These are phyloP conservation scores for Trematosphaeria pertusa DNA, from an alignment of 2,329 filamentous ascomycete genomes.

Conservation along the genomic window DNA sequence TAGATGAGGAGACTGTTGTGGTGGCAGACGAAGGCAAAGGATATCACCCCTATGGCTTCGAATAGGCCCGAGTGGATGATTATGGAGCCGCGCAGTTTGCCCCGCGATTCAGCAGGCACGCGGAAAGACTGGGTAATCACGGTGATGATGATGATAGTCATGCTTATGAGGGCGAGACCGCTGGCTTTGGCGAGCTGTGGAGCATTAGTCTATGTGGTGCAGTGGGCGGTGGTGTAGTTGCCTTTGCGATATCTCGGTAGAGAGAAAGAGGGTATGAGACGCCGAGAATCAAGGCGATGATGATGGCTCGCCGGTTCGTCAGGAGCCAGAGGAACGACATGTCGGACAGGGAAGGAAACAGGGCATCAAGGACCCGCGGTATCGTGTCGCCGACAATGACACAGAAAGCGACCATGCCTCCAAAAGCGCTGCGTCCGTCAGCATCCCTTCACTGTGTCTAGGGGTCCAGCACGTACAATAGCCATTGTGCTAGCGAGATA, in stretches of 20 bases:
- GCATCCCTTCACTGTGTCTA: slow-evolving; percentile 4
- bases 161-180: slow-evolving; percentile 89
- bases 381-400: slow-evolving; percentile 98
- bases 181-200: slow-evolving; percentile 90
- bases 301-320: slow-evolving; percentile 81
- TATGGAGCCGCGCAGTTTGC: slow-evolving; percentile 72
- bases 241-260: slow-evolving; percentile 95
- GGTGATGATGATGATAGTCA: slow-evolving; percentile 87
- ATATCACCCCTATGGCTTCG: slow-evolving; percentile 96
- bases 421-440: slow-evolving; percentile 72
- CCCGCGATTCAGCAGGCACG: slow-evolving; percentile 74
- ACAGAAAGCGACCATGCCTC: slow-evolving; percentile 97
- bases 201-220: slow-evolving; percentile 39
- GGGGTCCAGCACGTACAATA: slow-evolving; percentile 65
- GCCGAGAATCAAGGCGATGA: slow-evolving; percentile 84
- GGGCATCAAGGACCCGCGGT: slow-evolving; percentile 81
- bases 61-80: slow-evolving; percentile 90
- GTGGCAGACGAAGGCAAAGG: slow-evolving; percentile 83
- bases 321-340: slow-evolving; percentile 83
- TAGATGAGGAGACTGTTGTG: slow-evolving; percentile 99
- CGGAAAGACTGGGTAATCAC: slow-evolving; percentile 83
- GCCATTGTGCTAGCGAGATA: slow-evolving; percentile 92
- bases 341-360: slow-evolving; percentile 77
- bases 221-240: slow-evolving; percentile 13
- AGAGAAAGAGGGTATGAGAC: slow-evolving; percentile 91